A percentile compares a stretch with the other conserved stretches of the same genome.
phyloP scores from a whole-genome alignment of 1,284 basidiomycete genomes.

The Vanrija humicola region DNA sequence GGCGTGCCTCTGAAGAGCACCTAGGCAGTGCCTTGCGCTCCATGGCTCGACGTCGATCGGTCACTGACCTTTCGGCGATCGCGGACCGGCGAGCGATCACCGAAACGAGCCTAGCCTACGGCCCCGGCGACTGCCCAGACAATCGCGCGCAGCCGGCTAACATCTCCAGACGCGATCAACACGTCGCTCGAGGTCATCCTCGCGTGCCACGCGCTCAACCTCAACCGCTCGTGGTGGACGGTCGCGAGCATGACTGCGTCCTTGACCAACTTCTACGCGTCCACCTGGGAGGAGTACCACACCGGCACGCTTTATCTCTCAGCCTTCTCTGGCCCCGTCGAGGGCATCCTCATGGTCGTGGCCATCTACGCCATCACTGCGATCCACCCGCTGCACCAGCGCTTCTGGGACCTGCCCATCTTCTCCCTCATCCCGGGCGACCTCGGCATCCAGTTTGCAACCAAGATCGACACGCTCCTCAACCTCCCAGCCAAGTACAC shows the following conservation, averaged over 20 bases:
- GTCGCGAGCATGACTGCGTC: constrained; percentile 80
- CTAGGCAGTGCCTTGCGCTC: too few species aligned
- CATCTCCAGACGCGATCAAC: constrained; percentile 73
- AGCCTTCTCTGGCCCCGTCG: constrained; percentile 93
- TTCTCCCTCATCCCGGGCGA: constrained; percentile 29
- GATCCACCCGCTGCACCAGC: constrained; percentile 57
- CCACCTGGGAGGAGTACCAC: constrained; percentile 90
- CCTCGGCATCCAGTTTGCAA: constrained; percentile 16
- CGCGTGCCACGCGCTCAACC: constrained; percentile 76
- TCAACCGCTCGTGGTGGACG: constrained; percentile 95
- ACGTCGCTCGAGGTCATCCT: constrained; percentile 90
- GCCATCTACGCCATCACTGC: constrained; percentile 72
- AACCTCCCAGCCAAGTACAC: constrained; percentile 25
- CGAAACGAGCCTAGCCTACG: neutral
- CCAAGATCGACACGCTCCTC: constrained; percentile 27
- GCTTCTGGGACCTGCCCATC: constrained; percentile 62
- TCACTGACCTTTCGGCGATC: too few species aligned
- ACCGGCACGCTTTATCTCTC: constrained; percentile 86
- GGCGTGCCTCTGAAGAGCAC: neutral
- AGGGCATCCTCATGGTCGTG: constrained; percentile 87
- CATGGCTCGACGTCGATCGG: too few species aligned
- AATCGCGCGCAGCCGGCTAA: neutral
- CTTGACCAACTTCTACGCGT: constrained; percentile 87
- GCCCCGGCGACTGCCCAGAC: neutral
- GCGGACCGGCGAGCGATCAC: neutral